Evolutionary conservation across 2,329 filamentous ascomycete genomes (phyloP), one percentile per base, ranked within the genome.

Genomic region (Hypoxylon sp.): DNA sequence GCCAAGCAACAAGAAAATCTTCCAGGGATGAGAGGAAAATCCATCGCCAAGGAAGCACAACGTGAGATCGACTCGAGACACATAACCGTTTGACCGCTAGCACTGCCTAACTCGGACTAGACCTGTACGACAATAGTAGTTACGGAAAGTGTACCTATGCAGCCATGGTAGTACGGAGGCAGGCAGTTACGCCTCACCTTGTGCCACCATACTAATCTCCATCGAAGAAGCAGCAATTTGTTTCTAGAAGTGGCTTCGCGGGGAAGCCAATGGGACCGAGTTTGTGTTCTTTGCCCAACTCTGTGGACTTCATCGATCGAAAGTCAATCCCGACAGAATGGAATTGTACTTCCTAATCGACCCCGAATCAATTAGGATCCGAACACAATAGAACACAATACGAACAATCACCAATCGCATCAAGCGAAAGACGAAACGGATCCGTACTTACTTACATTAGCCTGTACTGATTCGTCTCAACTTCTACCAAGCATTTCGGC

Each of bases 41-140:
- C 49, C 56, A 67, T 69, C 64, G 67, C 67, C 67, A 69, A 69
- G 67, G 56, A 55, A 50, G 56, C 49, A 65, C 60, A 48, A 62
- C 56, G 57, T 63, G 64, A 67, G 67, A 69, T 67, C 64, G 58
- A 52, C 56, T 53, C 67, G 67, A 69, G 60, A 69, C 67, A 59
- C 59, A 58, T 46, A 51, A 67, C 67, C 30, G 64, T 60, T 66
- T 41, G 56, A 46, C 63, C 63, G 53, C 59, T 66, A 63, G 58
- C 59, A 49, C 32, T 49, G 6, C 63, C 60, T 10, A 57, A 63
- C 34, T 34, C 25, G 57, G 63, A 50, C 58, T 67, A 65, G 67
- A n/a, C 49, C 13, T 51, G 52, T 62, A 65, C 46, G 45, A 69
- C 60, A 11, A 63, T 51, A 48, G 43, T 55, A 49, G 49, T 69